These are phyloP conservation scores for Aspergillus sojae DNA, from an alignment of 2,329 filamentous ascomycete species.

Conservation along the genomic window DNA sequence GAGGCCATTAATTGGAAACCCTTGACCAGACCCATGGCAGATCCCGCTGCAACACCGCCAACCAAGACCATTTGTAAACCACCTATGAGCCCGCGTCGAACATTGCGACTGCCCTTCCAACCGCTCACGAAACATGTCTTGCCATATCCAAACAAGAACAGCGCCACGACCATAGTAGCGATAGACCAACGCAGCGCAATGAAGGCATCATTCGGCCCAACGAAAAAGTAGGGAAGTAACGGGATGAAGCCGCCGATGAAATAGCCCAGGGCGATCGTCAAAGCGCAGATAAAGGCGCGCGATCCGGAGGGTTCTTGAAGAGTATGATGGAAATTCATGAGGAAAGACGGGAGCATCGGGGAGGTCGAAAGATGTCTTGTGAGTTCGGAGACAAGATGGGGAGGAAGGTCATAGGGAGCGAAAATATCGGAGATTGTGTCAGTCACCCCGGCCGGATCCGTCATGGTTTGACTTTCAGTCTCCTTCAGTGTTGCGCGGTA, in stretches of 20 bases:
- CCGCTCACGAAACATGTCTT: slow-evolving; percentile 49
- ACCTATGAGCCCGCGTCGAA: slow-evolving; percentile 37
- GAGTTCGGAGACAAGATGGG: slow-evolving; percentile 37
- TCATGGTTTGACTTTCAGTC: slow-evolving; percentile 34
- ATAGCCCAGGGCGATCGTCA: slow-evolving; percentile 45
- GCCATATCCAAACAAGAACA: slow-evolving; percentile 55
- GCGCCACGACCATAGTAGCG: slow-evolving; percentile 52
- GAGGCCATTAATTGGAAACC: slow-evolving; percentile 38
- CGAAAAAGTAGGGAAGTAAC: slow-evolving; percentile 59
- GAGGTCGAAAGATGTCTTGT: slow-evolving; percentile 40
- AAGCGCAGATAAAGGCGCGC: slow-evolving; percentile 40
- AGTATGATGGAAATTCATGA: slow-evolving; percentile 47
- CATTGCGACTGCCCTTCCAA: slow-evolving; percentile 38
- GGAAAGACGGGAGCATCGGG: slow-evolving; percentile 40
- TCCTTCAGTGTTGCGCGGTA: slow-evolving; percentile 44
- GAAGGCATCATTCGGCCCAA: slow-evolving; percentile 79
- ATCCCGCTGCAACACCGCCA: slow-evolving; percentile 42
- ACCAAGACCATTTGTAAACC: slow-evolving; percentile 46
- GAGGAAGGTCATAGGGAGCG: slow-evolving; percentile 42
- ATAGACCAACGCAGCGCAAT: slow-evolving; percentile 66
- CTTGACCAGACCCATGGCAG: slow-evolving; percentile 45
- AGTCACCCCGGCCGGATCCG: slow-evolving; percentile 32
- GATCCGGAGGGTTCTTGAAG: slow-evolving; percentile 42
- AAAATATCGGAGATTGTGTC: slow-evolving; percentile 42
- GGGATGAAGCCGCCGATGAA: slow-evolving; percentile 51